A percentile compares a stretch with the other conserved stretches of the same genome.
Evolutionary conservation across 176 grass and related monocot species (phyloP).

Genomic region (Guadua angustifolia): DNA sequence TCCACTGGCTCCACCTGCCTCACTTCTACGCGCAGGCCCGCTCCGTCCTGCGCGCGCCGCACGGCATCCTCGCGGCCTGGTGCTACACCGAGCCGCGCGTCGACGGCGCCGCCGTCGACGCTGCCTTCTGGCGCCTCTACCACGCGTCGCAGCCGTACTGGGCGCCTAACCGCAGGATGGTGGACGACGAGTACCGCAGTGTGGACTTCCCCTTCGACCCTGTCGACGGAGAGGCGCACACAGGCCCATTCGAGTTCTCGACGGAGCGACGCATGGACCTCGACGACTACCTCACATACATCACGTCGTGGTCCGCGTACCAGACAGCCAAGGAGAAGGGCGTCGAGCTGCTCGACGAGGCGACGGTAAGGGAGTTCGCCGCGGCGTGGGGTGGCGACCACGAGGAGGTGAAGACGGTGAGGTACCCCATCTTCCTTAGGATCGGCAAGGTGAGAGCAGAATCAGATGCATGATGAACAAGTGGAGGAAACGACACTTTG

Average conservation of each 20-base stretch:
- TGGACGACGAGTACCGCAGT: constrained; percentile 72
- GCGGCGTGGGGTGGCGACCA: constrained; percentile 61
- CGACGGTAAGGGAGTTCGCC: constrained; percentile 45
- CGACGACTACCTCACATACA: constrained; percentile 61
- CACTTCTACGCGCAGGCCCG: constrained; percentile 62
- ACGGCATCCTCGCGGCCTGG: constrained; percentile 80
- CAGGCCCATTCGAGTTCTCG: constrained; percentile 76
- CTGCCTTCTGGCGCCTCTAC: constrained; percentile 67
- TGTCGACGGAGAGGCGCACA: constrained; percentile 54
- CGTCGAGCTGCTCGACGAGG: constrained; percentile 66
- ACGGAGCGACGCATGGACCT: constrained; percentile 61
- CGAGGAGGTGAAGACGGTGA: constrained; percentile 54
- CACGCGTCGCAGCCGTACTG: constrained; percentile 53
- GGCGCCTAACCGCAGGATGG: constrained; percentile 61
- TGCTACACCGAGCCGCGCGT: constrained; percentile 81
- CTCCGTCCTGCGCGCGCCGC: constrained; percentile 50
- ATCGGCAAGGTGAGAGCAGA: constrained; percentile 60
- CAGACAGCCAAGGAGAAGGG: constrained; percentile 78
- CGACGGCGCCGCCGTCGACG: constrained; percentile 61
- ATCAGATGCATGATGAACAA: neutral
- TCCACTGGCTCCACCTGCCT: constrained; percentile 90
- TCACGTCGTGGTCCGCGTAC: constrained; percentile 92
- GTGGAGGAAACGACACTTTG: neutral
- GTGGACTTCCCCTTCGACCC: constrained; percentile 76
- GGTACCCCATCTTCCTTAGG: constrained; percentile 79